Conservation (phyloP, 768 basidiomycete genomes). For the Hemileccinum rubropunctum region DNA sequence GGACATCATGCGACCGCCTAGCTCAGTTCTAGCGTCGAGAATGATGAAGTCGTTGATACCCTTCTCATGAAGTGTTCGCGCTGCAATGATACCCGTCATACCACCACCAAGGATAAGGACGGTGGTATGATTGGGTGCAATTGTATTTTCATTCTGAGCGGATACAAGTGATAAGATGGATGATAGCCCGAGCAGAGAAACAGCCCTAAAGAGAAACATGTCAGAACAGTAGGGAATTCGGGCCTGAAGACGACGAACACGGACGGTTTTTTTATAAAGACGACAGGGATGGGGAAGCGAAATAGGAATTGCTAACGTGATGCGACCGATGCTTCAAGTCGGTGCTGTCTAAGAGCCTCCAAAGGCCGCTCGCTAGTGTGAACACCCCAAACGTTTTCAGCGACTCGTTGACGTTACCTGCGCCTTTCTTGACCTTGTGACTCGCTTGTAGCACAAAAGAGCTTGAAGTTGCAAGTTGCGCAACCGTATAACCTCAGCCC, state of each 20-base stretch:
- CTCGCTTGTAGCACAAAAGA: too few relatives aligned
- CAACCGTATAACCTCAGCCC: too few relatives aligned
- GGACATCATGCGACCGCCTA: slow-evolving; percentile 61
- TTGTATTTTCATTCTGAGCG: slow-evolving; percentile 2
- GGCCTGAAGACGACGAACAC: background rate
- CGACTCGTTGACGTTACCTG: too few relatives aligned
- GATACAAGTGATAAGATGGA: background rate
- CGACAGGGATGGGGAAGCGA: background rate
- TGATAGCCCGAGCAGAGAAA: slow-evolving; percentile 4
- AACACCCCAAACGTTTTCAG: too few relatives aligned
- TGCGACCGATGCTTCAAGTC: too few relatives aligned
- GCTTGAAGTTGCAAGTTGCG: too few relatives aligned
- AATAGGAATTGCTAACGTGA: too few relatives aligned
- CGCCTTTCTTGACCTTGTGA: too few relatives aligned
- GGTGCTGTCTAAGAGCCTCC: too few relatives aligned
- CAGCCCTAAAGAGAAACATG: slow-evolving; percentile 12
- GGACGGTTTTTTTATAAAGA: background rate
- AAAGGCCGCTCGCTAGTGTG: too few relatives aligned
- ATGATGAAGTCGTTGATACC: slow-evolving; percentile 58
- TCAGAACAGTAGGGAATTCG: background rate
- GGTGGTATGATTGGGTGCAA: too few relatives aligned
- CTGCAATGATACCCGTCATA: slow-evolving; percentile 17
- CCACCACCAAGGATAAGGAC: too few relatives aligned
- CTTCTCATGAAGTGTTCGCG: slow-evolving; percentile 51
- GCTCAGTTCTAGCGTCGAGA: slow-evolving; percentile 55